A percentile compares a stretch with the other conserved stretches of the same genome.
Conservation (phyloP, 2,329 filamentous ascomycete species). For the Akanthomyces dipterigenus region DNA sequence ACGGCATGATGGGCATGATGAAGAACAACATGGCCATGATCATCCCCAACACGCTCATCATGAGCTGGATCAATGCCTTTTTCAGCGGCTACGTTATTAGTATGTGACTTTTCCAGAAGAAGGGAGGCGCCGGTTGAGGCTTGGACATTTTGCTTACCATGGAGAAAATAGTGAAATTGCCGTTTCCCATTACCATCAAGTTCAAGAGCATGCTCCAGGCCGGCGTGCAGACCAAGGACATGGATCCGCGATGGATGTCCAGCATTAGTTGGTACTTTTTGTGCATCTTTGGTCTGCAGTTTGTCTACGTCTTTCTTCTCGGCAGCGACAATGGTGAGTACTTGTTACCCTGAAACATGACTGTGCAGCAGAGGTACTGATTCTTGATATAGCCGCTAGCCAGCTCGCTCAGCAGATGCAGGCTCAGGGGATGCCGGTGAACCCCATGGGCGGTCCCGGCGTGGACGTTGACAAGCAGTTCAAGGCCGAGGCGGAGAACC, state of each 20-base stretch:
- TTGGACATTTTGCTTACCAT: not conserved
- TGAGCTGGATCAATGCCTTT: conserved; percentile 99
- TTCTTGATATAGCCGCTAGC: conserved; percentile 59
- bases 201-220: conserved; percentile 99
- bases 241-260: conserved; percentile 98
- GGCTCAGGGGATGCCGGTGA: conserved; percentile 44
- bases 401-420: conserved; percentile 90
- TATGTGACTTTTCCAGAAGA: conserved; percentile 34
- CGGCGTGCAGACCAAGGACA: conserved; percentile 87
- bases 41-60: conserved; percentile 95
- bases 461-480: conserved; percentile 96
- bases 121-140: not conserved
- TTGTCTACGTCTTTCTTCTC: conserved; percentile 93
- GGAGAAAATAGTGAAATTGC: conserved; percentile 71
- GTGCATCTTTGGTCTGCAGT: conserved; percentile 92
- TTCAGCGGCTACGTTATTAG: conserved; percentile 97
- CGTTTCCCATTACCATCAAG: conserved; percentile 94
- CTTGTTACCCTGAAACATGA: not conserved
- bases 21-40: conserved; percentile 99
- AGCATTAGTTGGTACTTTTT: conserved; percentile 99
- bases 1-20: conserved; percentile 99
- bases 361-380: conserved; percentile 13
- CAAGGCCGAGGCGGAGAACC: conserved; percentile 83
- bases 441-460: conserved; percentile 74
- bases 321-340: conserved; percentile 88